Evolutionary conservation across 2,329 filamentous ascomycete genomes (phyloP), one percentile per base, ranked within the genome.

Genomic region (Lachnellula occidentalis): DNA sequence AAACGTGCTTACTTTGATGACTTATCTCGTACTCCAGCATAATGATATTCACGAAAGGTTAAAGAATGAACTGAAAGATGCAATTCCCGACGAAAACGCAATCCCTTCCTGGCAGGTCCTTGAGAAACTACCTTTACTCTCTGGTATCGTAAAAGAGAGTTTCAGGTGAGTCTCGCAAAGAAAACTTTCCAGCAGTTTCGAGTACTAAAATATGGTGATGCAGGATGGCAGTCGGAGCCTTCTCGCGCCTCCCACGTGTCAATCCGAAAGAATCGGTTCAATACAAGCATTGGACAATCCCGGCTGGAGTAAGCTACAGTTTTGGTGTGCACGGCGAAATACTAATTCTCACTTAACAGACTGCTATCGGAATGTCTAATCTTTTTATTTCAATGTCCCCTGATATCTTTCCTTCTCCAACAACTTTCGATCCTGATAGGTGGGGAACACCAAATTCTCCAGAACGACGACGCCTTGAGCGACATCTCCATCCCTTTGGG

Each of bases 21-120:
- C 67, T 3, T 74, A 67, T 60, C 53, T 70, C 62, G 55, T 74
- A 1, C 67, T 70, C 21, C 52, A 59, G n/a, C 62, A 71, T 21
- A 65, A 69, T 0, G 6, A 56, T 0, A 61, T 70, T 7, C 57
- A 67, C 1, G 17, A 48, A 1, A 60, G 53, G 5, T 58, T 76
- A 12, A 64, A 61, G 5, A 50, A 58, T 1, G 73, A 75, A 56
- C 62, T 75, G 6, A 56, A 50, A 22, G 53, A 46, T 15, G 55
- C 51, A 5, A 50, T 56, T 19, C 48, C 56, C 45, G 31, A 53
- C 27, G n/a, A 48, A 48, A 27, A 43, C 46, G 21, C 55, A 54
- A 5, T 58, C 27, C 41, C 53, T 9, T 59, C 64, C 4, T 65
- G 69, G 54, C 41, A 60, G 2, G 31, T 37, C 12, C 34, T 67